Evolutionary conservation across 163 green algal genomes (phyloP), one percentile per base, ranked within the genome.

Genomic region (Chlorella variabilis): DNA sequence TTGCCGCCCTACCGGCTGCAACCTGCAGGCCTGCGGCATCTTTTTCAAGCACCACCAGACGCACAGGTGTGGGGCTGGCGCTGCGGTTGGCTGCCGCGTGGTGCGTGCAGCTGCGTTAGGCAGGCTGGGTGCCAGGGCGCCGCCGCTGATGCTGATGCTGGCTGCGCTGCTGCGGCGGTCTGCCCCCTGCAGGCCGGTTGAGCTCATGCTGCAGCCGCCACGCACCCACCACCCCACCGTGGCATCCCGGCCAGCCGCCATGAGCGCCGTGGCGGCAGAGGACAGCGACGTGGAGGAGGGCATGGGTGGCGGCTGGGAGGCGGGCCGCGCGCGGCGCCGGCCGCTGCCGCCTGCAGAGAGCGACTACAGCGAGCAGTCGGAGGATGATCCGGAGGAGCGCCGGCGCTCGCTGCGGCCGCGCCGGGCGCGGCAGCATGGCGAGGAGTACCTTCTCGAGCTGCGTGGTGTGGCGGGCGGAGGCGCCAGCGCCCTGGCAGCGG

Each of bases 31-130:
- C 1, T 85, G 80, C 80, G 84, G 85, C 54, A 87, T 87, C 62
- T 90, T 84, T 65, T 86, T 61, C 41, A 90, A 90, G 77, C 65
- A 83, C 65, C 77, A 83, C 66, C 59, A 71, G 66, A 71, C 38
- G 49, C 77, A 83, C 51, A n/a, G 45, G n/a, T n/a, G 45, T 54
- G 45, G 45, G 45, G 15, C 15, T 11, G 45, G 45, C 15, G 45
- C 45, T 54, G 45, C 45, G 11, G 15, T 54, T 54, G 45, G 45
- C 11, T 15, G 45, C 45, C 45, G 45, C 45, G 11, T 11, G 15
- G 15, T 11, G 45, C 45, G 45, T 54, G 45, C 45, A 54, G 45
- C 45, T 54, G 45, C 45, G 15, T 11, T 54, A 54, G 15, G 11
- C 45, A 54, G 45, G 15, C 15, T 54, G 45, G 45, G 11, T 54